Evolutionary conservation across 169 alveolate species (phyloP), one percentile per base, ranked within the genome.

Genomic region (Cryptosporidium canis): DNA sequence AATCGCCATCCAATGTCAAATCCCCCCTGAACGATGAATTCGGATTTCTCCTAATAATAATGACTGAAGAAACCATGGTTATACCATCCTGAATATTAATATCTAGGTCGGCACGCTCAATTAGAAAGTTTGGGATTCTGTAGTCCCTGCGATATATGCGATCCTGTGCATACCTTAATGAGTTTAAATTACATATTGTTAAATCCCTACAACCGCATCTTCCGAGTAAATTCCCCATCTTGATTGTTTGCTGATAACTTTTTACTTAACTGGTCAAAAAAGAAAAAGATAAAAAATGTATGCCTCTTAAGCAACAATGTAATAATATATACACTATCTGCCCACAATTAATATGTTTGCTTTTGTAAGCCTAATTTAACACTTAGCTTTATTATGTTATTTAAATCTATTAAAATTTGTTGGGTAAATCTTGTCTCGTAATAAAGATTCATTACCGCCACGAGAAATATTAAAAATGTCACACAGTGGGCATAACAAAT

Each of bases 1-100:
- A 97, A 64, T 95, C 96, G 21, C 97, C 98, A 83, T 95, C 94
- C 53, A 96, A 90, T 11, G 93, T 91, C 70, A 96, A 90, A 83
- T 95, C 96, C 24, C 94, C 18, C 37, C 71, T 31, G 93, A 90
- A 44, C 91, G 93, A 31, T 72, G 92, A 71, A 83, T 83, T 2
- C 85, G 77, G 95, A 90, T 91, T 92, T 90, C 93, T 71, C n/a
- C 82, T 53, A 51, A 64, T 24, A 0, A 47, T 29, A 2, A 47
- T 18, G 18, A 31, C 44, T 0, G 67, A 35, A 6, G 90, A 63
- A 56, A 92, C 95, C 29, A 61, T 65, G 0, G 98, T 95, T 61
- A 85, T 85, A 35, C 93, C 83, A 12, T 94, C 96, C 47, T 90
- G 85, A 4, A 95, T 92, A 64, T 91, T 91, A 41, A 95, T 93